phyloP scores from a whole-genome alignment of 768 basidiomycete species.

The Neoboletus subvelutipes region DNA sequence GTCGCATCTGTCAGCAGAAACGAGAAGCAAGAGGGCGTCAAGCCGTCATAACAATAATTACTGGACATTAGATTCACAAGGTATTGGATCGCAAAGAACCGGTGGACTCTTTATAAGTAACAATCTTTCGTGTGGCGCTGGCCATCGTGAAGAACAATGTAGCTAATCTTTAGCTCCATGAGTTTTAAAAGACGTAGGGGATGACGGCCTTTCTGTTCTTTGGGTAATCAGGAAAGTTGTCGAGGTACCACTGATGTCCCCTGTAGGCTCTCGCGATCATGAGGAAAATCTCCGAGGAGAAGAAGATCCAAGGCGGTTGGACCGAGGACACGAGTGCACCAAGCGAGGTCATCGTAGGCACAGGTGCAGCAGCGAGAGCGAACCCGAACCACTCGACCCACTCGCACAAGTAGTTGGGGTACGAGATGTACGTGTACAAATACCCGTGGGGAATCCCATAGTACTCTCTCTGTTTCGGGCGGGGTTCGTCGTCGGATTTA shows the following conservation, averaged over 20 bases:
- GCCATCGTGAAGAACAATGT: neutral
- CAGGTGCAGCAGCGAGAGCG: slow-evolving; percentile 68
- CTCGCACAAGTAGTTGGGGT: slow-evolving; percentile 93
- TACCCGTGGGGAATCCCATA: slow-evolving; percentile 82
- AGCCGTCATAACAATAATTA: no score
- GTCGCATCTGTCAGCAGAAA: neutral
- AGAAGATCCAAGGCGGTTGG: slow-evolving; percentile 80
- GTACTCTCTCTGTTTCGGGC: slow-evolving; percentile 42
- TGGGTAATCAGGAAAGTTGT: slow-evolving; percentile 81
- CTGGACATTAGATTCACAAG: no score
- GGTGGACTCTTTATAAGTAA: no score
- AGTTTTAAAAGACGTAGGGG: slow-evolving; percentile 64
- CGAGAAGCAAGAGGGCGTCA: no score
- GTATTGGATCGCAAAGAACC: no score
- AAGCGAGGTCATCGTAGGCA: slow-evolving; percentile 34
- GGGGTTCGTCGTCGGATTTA: slow-evolving; percentile 28
- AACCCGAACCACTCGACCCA: slow-evolving; percentile 95
- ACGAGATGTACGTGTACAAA: slow-evolving; percentile 77
- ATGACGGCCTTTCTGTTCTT: slow-evolving; percentile 72
- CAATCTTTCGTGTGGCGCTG: no score
- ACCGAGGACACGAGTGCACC: slow-evolving; percentile 44
- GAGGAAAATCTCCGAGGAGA: slow-evolving; percentile 63
- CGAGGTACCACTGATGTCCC: slow-evolving; percentile 85
- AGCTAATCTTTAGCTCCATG: neutral
- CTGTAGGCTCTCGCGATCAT: slow-evolving; percentile 84